Evolutionary conservation across 106 monocot species (phyloP), one percentile per base, ranked within the genome.

Genomic region (Triglochin maritima): DNA sequence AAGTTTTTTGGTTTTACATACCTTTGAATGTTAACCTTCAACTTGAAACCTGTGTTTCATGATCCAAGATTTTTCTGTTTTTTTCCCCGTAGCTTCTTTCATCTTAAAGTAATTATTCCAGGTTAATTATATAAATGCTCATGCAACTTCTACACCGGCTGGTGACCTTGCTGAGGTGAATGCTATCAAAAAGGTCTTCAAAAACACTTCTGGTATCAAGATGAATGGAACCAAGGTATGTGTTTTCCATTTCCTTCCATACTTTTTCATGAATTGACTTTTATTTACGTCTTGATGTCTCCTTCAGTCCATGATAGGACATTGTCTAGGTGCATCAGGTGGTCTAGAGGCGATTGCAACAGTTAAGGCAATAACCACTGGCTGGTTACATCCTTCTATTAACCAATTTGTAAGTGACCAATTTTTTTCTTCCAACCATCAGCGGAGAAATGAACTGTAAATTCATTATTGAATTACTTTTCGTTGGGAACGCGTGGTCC

Each of bases 61-160:
- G 17, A 61, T 0, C 3, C 60, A 42, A 4, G 44, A 61, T 41
- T 53, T 66, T 66, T 11, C 5, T 42, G 15, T 59, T 59, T 5
- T 7, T 59, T 59, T 9, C 17, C 7, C 8, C 17, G 8, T 59
- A 4, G 14, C 16, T 17, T 29, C 29, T 67, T 12, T 53, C 54
- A 49, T 52, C 10, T 10, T 67, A 10, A 15, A 67, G 9, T 52
- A 17, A 15, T 49, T 47, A 59, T 15, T 73, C 13, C 79, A 98
- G 96, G 92, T 99, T 62, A 99, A 99, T 63, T 89, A 99, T 67
- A 92, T 99, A 66, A 99, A 99, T 89, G 86, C 88, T 56, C 98
- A 99, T 89, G 98, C 98, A 46, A 99, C 98, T 53, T 99, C 98
- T 15, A 99, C 98, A n/a, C 84, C 83, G 49, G 92, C 83, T 62